Evolutionary conservation across 805 yeast species (phyloP).

Genomic region (Candida taoyuanica): DNA sequence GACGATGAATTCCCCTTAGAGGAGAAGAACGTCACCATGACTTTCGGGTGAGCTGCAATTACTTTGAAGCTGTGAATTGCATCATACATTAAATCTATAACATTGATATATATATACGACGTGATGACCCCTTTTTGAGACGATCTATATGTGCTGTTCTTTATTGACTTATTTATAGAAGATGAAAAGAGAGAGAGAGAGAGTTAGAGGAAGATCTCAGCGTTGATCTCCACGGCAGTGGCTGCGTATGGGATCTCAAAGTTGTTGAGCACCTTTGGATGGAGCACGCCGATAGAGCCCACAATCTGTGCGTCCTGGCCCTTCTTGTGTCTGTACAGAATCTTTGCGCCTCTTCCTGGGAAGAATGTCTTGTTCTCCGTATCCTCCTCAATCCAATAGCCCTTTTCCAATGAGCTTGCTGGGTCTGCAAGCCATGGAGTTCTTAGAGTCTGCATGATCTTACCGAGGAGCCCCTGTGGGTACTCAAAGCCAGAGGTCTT

Average conservation of each 20-base stretch:
- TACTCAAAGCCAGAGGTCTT: slow-evolving; percentile 92
- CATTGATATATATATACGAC: too few species aligned
- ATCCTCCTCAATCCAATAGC: slow-evolving; percentile 82
- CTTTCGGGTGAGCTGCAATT: slow-evolving; percentile 19
- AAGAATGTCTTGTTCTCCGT: slow-evolving; percentile 67
- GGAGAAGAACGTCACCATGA: slow-evolving; percentile 23
- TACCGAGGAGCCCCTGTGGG: slow-evolving; percentile 91
- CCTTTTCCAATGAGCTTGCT: slow-evolving; percentile 51
- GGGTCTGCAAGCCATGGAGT: slow-evolving; percentile 67
- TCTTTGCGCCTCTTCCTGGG: slow-evolving; percentile 96
- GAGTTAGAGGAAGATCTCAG: slow-evolving; percentile 73
- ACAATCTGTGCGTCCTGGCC: slow-evolving; percentile 54
- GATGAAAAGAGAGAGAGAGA: background rate
- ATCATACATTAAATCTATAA: too few species aligned
- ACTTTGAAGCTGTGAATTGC: too few species aligned
- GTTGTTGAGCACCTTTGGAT: slow-evolving; percentile 83
- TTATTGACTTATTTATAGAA: background rate
- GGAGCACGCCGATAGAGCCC: slow-evolving; percentile 91
- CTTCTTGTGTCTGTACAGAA: slow-evolving; percentile 64
- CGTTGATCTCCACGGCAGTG: slow-evolving; percentile 83
- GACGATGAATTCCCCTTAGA: slow-evolving; percentile 17
- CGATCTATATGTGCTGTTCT: background rate
- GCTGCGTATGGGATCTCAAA: slow-evolving; percentile 94
- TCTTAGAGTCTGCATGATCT: slow-evolving; percentile 94
- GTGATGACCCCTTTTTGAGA: too few species aligned